Percentiles rank a stretch among this genome's conserved stretches.
phyloP scores from a whole-genome alignment of 768 basidiomycete species.

The Tylopilus subfusipes region DNA sequence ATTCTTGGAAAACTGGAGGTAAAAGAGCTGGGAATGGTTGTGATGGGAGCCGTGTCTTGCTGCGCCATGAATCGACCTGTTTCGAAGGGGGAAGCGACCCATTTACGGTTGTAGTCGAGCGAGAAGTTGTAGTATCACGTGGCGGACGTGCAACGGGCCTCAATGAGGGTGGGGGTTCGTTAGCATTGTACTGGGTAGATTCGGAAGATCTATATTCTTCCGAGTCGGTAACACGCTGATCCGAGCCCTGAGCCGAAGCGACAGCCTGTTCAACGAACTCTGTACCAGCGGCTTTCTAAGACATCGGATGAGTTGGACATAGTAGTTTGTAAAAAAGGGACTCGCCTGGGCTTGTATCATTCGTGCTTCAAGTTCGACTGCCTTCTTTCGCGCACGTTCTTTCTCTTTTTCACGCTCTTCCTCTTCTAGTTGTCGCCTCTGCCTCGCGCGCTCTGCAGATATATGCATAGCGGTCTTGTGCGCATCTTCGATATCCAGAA shows the following conservation, averaged over 20 bases:
- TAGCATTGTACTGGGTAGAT: slow-evolving; percentile 8
- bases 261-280: slow-evolving; percentile 48
- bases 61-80: slow-evolving; percentile 66
- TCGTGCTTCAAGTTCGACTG: slow-evolving; percentile 67
- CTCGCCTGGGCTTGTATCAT: slow-evolving; percentile 40
- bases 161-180: slow-evolving; percentile 35
- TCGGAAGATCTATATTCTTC: slow-evolving; percentile 7
- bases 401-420: slow-evolving; percentile 75
- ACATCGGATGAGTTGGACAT: slow-evolving; percentile 4
- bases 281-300: slow-evolving; percentile 37
- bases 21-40: slow-evolving; percentile 33
- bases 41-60: slow-evolving; percentile 35
- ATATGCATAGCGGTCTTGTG: slow-evolving; percentile 77
- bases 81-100: slow-evolving; percentile 28
- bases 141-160: slow-evolving; percentile 28
- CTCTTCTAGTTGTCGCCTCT: slow-evolving; percentile 79
- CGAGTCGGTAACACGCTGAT: slow-evolving; percentile 2
- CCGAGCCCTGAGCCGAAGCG: slow-evolving; percentile 19
- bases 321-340: slow-evolving; percentile 5
- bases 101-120: slow-evolving; percentile 11
- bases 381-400: slow-evolving; percentile 79
- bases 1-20: slow-evolving; percentile 32
- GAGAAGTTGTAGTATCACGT: slow-evolving; percentile 9
- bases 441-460: slow-evolving; percentile 79
- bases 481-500: slow-evolving; percentile 57